These are phyloP conservation scores for Carnegiea gigantea DNA, from an alignment of 179 eudicot species.

Conservation along the genomic window DNA sequence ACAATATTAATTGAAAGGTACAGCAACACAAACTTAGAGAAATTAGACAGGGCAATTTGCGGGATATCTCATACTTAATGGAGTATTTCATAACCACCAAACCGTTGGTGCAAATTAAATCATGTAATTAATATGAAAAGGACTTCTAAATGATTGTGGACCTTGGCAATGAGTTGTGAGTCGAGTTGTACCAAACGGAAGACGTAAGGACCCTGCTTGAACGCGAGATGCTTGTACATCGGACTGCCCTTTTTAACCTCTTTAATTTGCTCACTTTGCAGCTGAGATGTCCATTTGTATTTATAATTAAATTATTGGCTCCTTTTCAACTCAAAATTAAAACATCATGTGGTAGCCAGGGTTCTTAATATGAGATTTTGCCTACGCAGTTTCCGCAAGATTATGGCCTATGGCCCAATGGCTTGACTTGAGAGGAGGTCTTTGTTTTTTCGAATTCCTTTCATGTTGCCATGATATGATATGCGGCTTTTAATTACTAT, in stretches of 20 bases:
- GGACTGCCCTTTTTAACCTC: too few relatives aligned
- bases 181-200: neutral
- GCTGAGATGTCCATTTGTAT: neutral
- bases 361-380: too few relatives aligned
- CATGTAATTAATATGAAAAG: slow-evolving; percentile 9
- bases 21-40: too few relatives aligned
- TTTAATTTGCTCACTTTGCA: neutral
- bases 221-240: too few relatives aligned
- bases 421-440: neutral
- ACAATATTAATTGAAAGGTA: too few relatives aligned
- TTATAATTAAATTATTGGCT: too few relatives aligned
- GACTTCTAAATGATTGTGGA: neutral
- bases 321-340: neutral
- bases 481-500: too few relatives aligned
- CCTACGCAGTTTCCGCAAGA: neutral
- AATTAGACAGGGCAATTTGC: too few relatives aligned
- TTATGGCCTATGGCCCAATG: neutral
- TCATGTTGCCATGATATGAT: too few relatives aligned
- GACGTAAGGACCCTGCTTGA: too few relatives aligned
- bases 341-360: too few relatives aligned
- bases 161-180: slow-evolving; percentile 5
- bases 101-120: neutral
- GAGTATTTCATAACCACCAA: neutral
- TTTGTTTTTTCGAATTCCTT: too few relatives aligned
- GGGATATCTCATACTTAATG: neutral